Evolutionary conservation across 768 basidiomycete species (phyloP), one percentile per base, ranked within the genome.

Genomic region (Russula emetica): DNA sequence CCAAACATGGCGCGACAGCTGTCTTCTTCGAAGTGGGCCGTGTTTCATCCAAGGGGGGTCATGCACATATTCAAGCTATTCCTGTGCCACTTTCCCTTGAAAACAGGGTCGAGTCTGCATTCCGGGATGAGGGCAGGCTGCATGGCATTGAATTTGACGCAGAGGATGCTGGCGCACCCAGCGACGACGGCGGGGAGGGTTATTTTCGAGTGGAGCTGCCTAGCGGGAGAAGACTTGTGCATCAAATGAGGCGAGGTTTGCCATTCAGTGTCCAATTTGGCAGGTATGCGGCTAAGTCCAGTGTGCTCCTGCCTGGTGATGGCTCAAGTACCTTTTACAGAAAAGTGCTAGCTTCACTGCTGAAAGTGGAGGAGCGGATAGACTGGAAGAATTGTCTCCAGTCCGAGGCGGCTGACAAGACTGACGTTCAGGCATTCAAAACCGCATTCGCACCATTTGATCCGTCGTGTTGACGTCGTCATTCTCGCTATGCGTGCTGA

Each of bases 201-300:
- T 98, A 98, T 74, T 97, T 98, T 78, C 85, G 85, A 68, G 88
- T 98, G 5, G 93, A 97, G 69, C 76, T 98, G 56, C 95, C 97
- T 0, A 85, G 87, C 68, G 94, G 95, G 28, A 80, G 80, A 66
- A 89, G 83, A 75, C 78, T 98, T 78, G 86, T 98, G 38, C 93
- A 98, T 75, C 74, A 94, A 67, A 83, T 98, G 70, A 86, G 86
- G 71, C 84, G 86, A 36, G 80, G 87, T 22, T 78, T 84, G 55
- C 86, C 87, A 38, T 98, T 98, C 72, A 87, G 86, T 67, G 78
- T 98, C 51, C 94, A 98, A 72, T 98, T 98, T 75, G 95, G 94
- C 65, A 84, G 96, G 95, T 96, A 72, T 71, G 85, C 72, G 45
- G 62, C 45, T 34, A 40, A 30, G 53, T 40, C 2, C 2, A 32